Conservation (phyloP, 495 filamentous ascomycete species). For the Xanthoparmelia taractica region DNA sequence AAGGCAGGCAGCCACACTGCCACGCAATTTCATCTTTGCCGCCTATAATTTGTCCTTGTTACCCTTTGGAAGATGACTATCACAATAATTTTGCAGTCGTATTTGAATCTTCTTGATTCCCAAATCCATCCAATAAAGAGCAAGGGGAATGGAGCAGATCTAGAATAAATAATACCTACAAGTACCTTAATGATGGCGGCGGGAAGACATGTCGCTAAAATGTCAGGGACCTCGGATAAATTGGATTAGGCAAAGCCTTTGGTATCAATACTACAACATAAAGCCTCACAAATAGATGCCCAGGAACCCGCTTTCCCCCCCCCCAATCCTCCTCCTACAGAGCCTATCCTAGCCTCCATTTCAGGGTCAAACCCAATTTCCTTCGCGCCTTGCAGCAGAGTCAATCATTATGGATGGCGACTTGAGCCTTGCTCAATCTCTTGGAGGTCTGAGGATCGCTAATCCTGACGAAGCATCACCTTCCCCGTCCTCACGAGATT, state of each 20-base stretch:
- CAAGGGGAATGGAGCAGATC: background rate
- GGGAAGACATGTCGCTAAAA: background rate
- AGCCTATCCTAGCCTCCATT: background rate
- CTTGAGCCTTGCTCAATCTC: slow-evolving; percentile 81
- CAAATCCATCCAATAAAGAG: background rate
- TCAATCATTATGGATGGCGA: slow-evolving; percentile 71
- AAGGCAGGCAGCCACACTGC: background rate
- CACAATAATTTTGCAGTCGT: background rate
- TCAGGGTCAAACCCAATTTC: background rate
- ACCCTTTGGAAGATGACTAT: background rate
- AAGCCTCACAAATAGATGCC: background rate
- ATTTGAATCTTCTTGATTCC: background rate
- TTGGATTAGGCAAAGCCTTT: background rate
- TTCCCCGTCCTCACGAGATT: slow-evolving; percentile 39
- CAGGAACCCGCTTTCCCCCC: background rate
- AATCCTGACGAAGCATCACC: slow-evolving; percentile 84
- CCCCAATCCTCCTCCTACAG: background rate
- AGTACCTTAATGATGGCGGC: background rate
- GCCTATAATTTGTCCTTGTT: too few species aligned
- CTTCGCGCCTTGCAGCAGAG: background rate
- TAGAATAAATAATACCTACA: too few species aligned
- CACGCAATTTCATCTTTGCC: background rate
- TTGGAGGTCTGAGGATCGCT: slow-evolving; percentile 93
- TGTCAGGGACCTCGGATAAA: background rate
- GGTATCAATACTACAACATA: background rate